These are phyloP conservation scores for Penicillium psychrosexuale DNA, from an alignment of 2,329 filamentous ascomycete species.

Conservation along the genomic window DNA sequence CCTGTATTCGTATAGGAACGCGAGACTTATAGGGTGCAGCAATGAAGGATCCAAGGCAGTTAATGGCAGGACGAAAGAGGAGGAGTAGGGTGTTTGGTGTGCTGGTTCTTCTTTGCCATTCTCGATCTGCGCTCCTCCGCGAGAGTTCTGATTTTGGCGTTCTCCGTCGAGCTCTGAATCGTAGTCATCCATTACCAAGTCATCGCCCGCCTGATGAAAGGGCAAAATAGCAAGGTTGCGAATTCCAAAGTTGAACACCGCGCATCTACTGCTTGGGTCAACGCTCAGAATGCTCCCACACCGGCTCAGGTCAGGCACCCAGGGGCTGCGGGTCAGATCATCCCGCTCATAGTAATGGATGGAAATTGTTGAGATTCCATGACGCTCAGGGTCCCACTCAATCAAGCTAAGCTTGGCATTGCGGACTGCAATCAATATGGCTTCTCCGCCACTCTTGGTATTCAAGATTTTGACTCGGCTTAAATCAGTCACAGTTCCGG, in stretches of 20 bases:
- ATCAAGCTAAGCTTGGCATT: conserved; percentile 91
- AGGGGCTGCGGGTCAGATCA: conserved; percentile 77
- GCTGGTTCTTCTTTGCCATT: conserved; percentile 33
- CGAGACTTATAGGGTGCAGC: conserved; percentile 83
- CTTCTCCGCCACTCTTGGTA: conserved; percentile 77
- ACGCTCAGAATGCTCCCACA: conserved; percentile 79
- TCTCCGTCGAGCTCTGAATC: conserved; percentile 76
- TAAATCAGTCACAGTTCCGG: conserved; percentile 80
- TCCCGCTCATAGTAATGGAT: conserved; percentile 99
- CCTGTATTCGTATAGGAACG: conserved; percentile 93
- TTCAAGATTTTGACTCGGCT: conserved; percentile 70
- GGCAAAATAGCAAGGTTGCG: conserved; percentile 90
- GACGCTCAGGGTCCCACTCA: conserved; percentile 83
- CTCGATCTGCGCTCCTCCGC: conserved; percentile 24
- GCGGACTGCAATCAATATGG: conserved; percentile 76
- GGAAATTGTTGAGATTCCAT: conserved; percentile 80
- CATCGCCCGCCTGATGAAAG: conserved; percentile 80
- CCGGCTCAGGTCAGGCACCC: conserved; percentile 70
- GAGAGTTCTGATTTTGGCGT: conserved; percentile 48
- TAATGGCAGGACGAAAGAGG: conserved; percentile 90
- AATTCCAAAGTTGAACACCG: conserved; percentile 85
- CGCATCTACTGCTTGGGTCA: conserved; percentile 89
- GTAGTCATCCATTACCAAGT: conserved; percentile 88
- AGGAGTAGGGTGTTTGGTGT: conserved; percentile 68
- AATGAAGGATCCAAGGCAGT: conserved; percentile 83